Base-by-base conservation (phyloP, 73 alveolate genomes). In the Paramecium octaurelia region DNA sequence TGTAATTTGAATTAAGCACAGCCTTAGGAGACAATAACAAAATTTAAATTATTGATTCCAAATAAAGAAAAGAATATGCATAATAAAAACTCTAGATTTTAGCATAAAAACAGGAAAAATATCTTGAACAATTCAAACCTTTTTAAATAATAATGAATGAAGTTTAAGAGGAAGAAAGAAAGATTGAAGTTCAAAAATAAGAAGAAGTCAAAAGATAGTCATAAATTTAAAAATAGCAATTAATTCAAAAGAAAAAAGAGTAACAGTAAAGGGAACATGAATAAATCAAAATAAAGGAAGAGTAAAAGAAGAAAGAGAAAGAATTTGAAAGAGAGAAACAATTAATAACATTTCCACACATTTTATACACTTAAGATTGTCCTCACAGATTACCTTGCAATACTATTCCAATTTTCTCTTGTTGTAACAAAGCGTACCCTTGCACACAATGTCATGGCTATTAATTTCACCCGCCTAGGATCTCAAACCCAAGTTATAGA, bases 351-450 rank as follows among this genome's bases (percentile, higher is more conserved):
- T 89, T 89, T 64, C 94, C 94, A 16, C 88, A 89, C 4, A 89
- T 31, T 24, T 12, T 89, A 23, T 89, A 89, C 57, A 46, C 86
- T 70, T 64, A 89, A 46, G 73, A 83, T 44, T 89, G 94, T 57
- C 50, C 36, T 23, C 94, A 89, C 29, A 20, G 92, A 42, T 46
- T 44, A 46, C 59, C 80, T 42, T 89, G 94, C 18, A 89, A 89
- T 48, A 89, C 94, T 1, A 73, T 89, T 12, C 94, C 94, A 29
- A 89, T 89, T 27, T 89, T 89, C 54, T 57, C 86, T 35, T 89
- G 94, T 34, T 89, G 94, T 70, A 89, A 89, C 24, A 58, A 89
- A 71, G 94, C 94, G 8, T 89, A 89, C 46, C 77, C 86, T 59
- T 89, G 94, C 24, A 71, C 92, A 31, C 42, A 70, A 89, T 89